These are phyloP conservation scores for Mrakiaceae sp. DNA, from an alignment of 1,284 basidiomycete species.

Conservation along the genomic window DNA sequence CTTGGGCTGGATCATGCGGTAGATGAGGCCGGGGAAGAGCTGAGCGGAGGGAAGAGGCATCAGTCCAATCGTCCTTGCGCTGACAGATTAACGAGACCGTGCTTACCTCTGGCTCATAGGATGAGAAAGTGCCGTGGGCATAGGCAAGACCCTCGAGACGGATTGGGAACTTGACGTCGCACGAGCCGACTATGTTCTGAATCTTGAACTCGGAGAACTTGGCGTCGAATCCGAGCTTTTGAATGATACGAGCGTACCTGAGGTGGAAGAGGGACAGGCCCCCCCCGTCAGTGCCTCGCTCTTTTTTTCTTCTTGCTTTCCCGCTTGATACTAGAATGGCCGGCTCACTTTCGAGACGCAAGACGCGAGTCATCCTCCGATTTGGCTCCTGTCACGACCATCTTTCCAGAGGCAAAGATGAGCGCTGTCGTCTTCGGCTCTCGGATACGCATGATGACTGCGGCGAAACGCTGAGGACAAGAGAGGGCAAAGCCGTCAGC, in stretches of 20 bases:
- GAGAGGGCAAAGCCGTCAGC: conserved; percentile 40
- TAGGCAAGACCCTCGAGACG: conserved; percentile 95
- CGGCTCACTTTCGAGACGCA: conserved; percentile 68
- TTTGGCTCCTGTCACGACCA: conserved; percentile 99
- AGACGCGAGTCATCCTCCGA: conserved; percentile 95
- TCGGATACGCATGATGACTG: conserved; percentile 99
- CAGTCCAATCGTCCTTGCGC: too few species aligned
- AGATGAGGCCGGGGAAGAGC: conserved; percentile 98
- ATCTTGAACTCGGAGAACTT: conserved; percentile 99
- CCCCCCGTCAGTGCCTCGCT: too few species aligned
- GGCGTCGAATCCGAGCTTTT: conserved; percentile 98
- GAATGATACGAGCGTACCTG: conserved; percentile 89
- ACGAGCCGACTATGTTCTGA: conserved; percentile 97
- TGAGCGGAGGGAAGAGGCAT: conserved; percentile 32
- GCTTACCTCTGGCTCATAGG: conserved; percentile 85
- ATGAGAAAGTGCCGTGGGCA: conserved; percentile 95
- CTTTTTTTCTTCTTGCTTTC: too few species aligned
- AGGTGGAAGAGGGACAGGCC: neutral
- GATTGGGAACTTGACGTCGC: conserved; percentile 99
- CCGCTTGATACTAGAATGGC: too few species aligned
- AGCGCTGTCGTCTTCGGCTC: conserved; percentile 99
- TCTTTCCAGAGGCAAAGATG: conserved; percentile 99
- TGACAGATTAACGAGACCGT: too few species aligned
- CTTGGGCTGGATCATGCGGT: conserved; percentile 99
- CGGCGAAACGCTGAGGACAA: conserved; percentile 83